Evolutionary conservation across 805 yeast genomes (phyloP).

Genomic region (Barnettozyma sp.): DNA sequence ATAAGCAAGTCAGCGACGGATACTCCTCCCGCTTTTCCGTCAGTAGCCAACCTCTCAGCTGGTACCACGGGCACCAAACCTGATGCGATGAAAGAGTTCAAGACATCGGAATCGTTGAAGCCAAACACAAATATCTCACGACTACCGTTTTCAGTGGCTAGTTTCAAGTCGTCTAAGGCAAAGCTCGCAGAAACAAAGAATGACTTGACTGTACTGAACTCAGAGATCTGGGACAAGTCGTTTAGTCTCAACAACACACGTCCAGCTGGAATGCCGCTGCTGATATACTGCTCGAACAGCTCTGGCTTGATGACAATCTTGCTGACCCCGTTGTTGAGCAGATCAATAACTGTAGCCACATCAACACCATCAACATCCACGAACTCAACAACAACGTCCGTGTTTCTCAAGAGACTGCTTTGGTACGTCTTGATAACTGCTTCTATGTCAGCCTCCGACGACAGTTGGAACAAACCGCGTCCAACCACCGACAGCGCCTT

Average conservation of each 20-base stretch:
- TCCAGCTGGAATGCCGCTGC: conserved; percentile 43
- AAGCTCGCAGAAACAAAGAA: conserved; percentile 15
- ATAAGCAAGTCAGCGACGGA: conserved; percentile 41
- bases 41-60: conserved; percentile 17
- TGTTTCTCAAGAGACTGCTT: conserved; percentile 11
- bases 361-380: conserved; percentile 20
- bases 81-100: conserved; percentile 19
- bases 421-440: conserved; percentile 16
- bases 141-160: conserved; percentile 16
- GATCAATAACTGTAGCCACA: conserved; percentile 40
- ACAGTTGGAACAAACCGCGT: conserved; percentile 20
- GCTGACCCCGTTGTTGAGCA: conserved; percentile 57
- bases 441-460: conserved; percentile 19
- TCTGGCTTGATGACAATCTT: conserved; percentile 35
- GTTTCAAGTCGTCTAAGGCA: conserved; percentile 18
- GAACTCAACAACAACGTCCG: conserved; percentile 24
- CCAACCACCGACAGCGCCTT: conserved; percentile 23
- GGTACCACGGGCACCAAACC: conserved; percentile 22
- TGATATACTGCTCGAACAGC: conserved; percentile 29
- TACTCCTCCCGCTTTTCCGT: conserved; percentile 12
- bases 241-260: conserved; percentile 17
- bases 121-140: conserved; percentile 17
- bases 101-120: no score
- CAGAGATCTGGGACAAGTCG: conserved; percentile 5
- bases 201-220: conserved; percentile 12